phyloP scores from a whole-genome alignment of 1,284 basidiomycete species.

The Sanguinoderma infundibulare region DNA sequence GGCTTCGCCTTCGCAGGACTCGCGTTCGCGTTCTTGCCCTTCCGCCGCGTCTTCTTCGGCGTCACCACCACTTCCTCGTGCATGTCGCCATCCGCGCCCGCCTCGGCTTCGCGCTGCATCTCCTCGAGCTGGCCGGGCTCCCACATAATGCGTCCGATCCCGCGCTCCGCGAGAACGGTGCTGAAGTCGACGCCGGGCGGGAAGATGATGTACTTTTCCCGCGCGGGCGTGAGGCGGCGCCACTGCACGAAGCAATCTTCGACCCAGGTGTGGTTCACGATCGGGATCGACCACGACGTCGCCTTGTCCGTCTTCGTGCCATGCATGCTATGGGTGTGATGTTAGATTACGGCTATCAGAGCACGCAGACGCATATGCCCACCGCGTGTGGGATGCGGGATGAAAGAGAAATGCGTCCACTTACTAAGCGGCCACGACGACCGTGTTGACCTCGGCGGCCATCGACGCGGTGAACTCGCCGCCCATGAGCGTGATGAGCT shows the following conservation, averaged over 20 bases:
- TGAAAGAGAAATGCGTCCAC: conserved; percentile 30
- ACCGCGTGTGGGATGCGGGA: no score
- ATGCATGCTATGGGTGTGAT: conserved; percentile 57
- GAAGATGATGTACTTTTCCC: conserved; percentile 70
- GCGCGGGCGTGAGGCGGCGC: conserved; percentile 63
- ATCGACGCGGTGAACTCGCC: conserved; percentile 83
- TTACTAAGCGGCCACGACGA: conserved; percentile 84
- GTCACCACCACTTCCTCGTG: conserved; percentile 3
- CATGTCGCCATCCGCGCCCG: conserved; percentile 20
- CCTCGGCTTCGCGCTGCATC: conserved; percentile 21
- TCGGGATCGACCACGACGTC: conserved; percentile 78
- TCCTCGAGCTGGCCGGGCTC: conserved; percentile 37
- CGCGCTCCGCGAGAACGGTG: conserved; percentile 57
- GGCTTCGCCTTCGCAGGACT: conserved; percentile 25
- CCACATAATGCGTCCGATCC: conserved; percentile 42
- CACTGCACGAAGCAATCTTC: conserved; percentile 87
- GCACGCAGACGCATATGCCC: no score
- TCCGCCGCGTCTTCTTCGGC: conserved; percentile 5
- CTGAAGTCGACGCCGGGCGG: conserved; percentile 72
- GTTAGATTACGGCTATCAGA: neutral
- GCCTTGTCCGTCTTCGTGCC: conserved; percentile 82
- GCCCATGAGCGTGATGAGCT: conserved; percentile 78
- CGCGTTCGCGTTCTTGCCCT: conserved; percentile 17
- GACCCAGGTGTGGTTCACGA: conserved; percentile 90
- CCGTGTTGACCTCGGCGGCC: conserved; percentile 68